Percentiles rank a stretch among this genome's conserved stretches.
phyloP scores from a whole-genome alignment of 139 green algal species.

The Chlorella sorokiniana region DNA sequence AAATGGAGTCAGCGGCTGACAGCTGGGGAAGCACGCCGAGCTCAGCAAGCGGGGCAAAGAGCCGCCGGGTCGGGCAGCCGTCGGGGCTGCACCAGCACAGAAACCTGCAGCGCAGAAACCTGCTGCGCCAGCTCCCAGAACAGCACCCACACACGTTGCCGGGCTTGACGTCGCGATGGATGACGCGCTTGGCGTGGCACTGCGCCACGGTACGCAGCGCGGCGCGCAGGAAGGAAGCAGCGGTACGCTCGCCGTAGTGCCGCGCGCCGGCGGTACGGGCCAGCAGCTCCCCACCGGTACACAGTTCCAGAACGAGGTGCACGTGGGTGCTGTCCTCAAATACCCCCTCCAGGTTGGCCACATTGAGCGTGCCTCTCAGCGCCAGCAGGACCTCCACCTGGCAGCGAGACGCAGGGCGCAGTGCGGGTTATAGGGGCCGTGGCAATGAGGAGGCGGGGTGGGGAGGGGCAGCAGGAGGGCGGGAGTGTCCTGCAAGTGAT shows the following conservation, averaged over 20 bases:
- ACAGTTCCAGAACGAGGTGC: conserved; percentile 57
- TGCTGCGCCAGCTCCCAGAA: not conserved
- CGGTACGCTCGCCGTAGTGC: conserved; percentile 49
- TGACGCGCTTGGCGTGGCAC: conserved; percentile 49
- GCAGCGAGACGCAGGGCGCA: conserved; percentile 2
- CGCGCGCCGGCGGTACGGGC: conserved; percentile 10
- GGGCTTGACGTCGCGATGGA: conserved; percentile 60
- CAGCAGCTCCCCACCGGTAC: conserved; percentile 53
- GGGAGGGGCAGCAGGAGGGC: not conserved
- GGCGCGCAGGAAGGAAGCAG: conserved; percentile 44
- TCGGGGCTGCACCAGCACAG: no score
- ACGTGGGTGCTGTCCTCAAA: conserved; percentile 53
- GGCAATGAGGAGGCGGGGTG: not conserved
- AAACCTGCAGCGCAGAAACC: no score
- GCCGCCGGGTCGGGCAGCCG: no score
- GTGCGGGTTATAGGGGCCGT: not conserved
- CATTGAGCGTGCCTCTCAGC: conserved; percentile 44
- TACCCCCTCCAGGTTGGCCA: conserved; percentile 48
- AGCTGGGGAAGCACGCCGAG: not conserved
- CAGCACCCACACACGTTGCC: conserved; percentile 7
- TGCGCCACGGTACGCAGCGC: conserved; percentile 54
- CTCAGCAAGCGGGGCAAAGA: no score
- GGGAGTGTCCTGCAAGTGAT: not conserved
- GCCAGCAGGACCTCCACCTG: conserved; percentile 44
- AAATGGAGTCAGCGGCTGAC: not conserved